phyloP scores from a whole-genome alignment of 2,329 filamentous ascomycete species.

The Atkinsonella texensis region DNA sequence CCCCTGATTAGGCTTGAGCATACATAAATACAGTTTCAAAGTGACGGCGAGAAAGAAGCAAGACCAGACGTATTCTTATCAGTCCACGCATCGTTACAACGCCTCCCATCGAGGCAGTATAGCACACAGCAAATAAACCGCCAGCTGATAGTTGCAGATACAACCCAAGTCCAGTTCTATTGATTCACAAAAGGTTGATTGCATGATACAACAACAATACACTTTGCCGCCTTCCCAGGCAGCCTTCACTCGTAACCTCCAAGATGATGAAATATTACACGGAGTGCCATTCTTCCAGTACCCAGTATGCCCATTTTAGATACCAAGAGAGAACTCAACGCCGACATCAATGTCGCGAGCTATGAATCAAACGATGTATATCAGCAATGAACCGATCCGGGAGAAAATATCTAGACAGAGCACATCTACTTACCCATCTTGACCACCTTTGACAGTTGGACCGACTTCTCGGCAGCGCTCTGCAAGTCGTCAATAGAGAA shows the following conservation, averaged over 20 bases:
- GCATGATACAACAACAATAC: slow-evolving; percentile 6
- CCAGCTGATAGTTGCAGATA: neutral
- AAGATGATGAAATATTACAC: slow-evolving; percentile 16
- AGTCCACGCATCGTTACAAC: neutral
- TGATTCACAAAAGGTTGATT: slow-evolving; percentile 2
- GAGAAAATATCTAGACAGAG: neutral
- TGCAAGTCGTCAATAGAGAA: slow-evolving; percentile 99
- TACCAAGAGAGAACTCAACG: slow-evolving; percentile 89
- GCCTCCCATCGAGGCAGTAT: neutral
- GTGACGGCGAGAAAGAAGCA: too few relatives aligned
- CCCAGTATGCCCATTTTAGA: slow-evolving; percentile 35
- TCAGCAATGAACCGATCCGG: slow-evolving; percentile 10
- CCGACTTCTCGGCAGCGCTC: slow-evolving; percentile 91
- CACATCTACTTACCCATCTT: slow-evolving; percentile 67
- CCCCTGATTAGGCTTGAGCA: too few relatives aligned
- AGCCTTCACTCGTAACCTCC: neutral
- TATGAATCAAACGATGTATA: slow-evolving; percentile 19
- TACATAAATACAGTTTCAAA: too few relatives aligned
- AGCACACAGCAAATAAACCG: slow-evolving; percentile 3
- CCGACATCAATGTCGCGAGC: slow-evolving; percentile 95
- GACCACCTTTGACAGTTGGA: slow-evolving; percentile 98
- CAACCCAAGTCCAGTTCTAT: slow-evolving; percentile 2
- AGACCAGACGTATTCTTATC: neutral
- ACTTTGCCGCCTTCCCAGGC: neutral
- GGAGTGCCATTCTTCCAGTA: slow-evolving; percentile 7